Conservation (phyloP, 1,284 basidiomycete species). For the Trametes versicolor region DNA sequence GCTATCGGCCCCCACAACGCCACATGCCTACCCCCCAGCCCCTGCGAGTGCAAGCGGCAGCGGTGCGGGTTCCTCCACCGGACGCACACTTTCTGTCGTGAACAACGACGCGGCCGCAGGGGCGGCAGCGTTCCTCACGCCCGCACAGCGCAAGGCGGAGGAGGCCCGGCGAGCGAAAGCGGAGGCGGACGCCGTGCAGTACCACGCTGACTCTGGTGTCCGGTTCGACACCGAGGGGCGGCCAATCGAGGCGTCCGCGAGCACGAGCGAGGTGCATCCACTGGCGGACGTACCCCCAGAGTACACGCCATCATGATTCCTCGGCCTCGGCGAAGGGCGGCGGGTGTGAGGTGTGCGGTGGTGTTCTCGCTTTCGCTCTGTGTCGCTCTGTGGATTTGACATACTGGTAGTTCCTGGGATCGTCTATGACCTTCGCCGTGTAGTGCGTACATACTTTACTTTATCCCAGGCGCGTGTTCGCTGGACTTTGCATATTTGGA, state of each 20-base stretch:
- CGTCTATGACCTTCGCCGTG: not conserved
- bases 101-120: constrained; percentile 28
- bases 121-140: constrained; percentile 15
- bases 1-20: constrained; percentile 1
- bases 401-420: constrained; percentile 7
- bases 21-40: constrained; percentile 13
- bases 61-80: constrained; percentile 11
- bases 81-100: constrained; percentile 29
- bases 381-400: constrained; percentile 3
- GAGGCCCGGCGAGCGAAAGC: constrained; percentile 22
- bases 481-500: constrained; percentile 14
- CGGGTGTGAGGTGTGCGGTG: not conserved
- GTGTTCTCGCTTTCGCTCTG: not conserved
- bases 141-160: constrained; percentile 34
- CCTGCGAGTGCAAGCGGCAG: constrained; percentile 9
- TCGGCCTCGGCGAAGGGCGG: not conserved
- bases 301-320: constrained; percentile 37
- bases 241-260: constrained; percentile 19
- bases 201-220: constrained; percentile 38
- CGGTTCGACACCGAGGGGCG: constrained; percentile 35
- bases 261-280: constrained; percentile 14
- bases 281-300: constrained; percentile 36
- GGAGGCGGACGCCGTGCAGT: constrained; percentile 25
- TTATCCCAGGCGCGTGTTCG: constrained; percentile 2
- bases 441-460: constrained; percentile 17